phyloP scores from a whole-genome alignment of 2,329 filamentous ascomycete genomes.

The Pseudopithomyces maydicus region DNA sequence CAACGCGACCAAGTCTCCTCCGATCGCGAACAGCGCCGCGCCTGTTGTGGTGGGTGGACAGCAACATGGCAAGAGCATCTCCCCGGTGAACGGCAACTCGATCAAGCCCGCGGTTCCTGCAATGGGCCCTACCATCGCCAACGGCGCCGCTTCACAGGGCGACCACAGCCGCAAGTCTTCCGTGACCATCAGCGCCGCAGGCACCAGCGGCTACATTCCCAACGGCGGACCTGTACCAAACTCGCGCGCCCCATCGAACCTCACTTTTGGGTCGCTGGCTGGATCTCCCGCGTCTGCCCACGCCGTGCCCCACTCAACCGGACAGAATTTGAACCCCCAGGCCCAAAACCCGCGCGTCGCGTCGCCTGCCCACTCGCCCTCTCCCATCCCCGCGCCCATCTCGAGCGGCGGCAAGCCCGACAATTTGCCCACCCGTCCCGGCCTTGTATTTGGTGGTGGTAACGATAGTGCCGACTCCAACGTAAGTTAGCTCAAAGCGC shows the following conservation, averaged over 20 bases:
- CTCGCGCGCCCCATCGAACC: constrained; percentile 58
- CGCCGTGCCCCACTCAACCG: constrained; percentile 71
- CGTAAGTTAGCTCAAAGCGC: constrained; percentile 61
- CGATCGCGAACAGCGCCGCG: constrained; percentile 57
- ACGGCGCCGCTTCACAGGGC: constrained; percentile 63
- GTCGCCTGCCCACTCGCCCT: constrained; percentile 86
- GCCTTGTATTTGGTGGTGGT: constrained; percentile 77
- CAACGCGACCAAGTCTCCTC: constrained; percentile 60
- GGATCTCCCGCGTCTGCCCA: constrained; percentile 66
- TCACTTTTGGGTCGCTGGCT: constrained; percentile 81
- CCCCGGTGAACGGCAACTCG: constrained; percentile 82
- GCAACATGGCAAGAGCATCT: constrained; percentile 57
- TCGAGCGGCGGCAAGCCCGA: constrained; percentile 85
- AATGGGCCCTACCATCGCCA: constrained; percentile 66
- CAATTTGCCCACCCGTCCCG: constrained; percentile 70
- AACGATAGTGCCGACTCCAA: constrained; percentile 70
- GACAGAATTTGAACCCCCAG: constrained; percentile 60
- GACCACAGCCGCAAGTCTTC: constrained; percentile 89
- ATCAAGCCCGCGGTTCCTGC: constrained; percentile 72
- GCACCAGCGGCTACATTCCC: constrained; percentile 73
- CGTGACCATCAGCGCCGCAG: constrained; percentile 87
- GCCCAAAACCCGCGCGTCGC: constrained; percentile 71
- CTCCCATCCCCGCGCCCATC: constrained; percentile 87
- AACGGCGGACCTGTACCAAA: constrained; percentile 74
- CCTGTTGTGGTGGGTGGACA: constrained; percentile 60